phyloP scores from a whole-genome alignment of 75 land plant genomes.

The Isoetes taiwanensis region DNA sequence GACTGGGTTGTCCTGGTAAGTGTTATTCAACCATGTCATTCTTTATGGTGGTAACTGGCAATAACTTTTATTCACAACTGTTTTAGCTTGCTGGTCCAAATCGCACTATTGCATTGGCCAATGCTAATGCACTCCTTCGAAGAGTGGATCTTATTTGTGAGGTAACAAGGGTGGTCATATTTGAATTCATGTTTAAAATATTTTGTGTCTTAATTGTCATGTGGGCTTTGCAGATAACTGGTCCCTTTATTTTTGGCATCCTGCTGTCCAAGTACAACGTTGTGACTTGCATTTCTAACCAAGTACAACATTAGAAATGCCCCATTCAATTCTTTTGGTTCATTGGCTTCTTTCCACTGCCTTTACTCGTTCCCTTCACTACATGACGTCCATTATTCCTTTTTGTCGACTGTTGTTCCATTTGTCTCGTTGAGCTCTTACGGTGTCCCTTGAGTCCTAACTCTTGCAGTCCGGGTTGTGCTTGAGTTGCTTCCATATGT shows the following conservation, averaged over 20 bases:
- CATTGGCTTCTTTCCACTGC: too few relatives aligned
- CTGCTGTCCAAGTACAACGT: constrained; percentile 64
- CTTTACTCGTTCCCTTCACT: too few relatives aligned
- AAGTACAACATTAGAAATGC: too few relatives aligned
- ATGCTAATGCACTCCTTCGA: constrained; percentile 83
- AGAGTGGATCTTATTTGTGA: constrained; percentile 89
- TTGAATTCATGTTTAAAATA: neutral
- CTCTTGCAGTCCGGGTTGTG: too few relatives aligned
- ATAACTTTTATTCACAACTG: constrained; percentile 4
- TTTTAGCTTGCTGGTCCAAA: constrained; percentile 80
- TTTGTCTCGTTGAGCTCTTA: too few relatives aligned
- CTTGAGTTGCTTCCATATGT: too few relatives aligned
- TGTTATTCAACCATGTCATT: too few relatives aligned
- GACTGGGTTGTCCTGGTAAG: constrained; percentile 99
- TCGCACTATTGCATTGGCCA: constrained; percentile 78
- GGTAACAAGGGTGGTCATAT: constrained; percentile 30
- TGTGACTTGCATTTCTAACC: constrained; percentile 66
- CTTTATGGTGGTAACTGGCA: too few relatives aligned
- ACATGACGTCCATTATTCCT: too few relatives aligned
- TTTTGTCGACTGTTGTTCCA: too few relatives aligned
- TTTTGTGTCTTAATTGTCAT: neutral
- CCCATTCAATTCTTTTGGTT: too few relatives aligned
- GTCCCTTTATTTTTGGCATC: constrained; percentile 76
- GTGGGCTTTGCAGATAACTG: constrained; percentile 49
- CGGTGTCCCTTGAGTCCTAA: too few relatives aligned